Evolutionary conservation across 441 rosid genomes (phyloP).

Genomic region (Corymbia calophylla): DNA sequence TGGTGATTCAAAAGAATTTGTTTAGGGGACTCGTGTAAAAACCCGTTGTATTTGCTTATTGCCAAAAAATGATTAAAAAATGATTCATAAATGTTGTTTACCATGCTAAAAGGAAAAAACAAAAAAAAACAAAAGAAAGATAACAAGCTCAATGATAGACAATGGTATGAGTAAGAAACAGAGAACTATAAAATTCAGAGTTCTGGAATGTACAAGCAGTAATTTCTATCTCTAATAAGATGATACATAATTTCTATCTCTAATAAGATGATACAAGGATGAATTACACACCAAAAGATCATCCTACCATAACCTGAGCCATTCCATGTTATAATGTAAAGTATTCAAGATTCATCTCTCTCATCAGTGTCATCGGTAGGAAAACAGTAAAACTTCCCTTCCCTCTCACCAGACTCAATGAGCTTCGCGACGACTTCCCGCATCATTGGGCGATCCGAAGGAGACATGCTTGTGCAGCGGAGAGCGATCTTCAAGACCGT

Average conservation of each 20-base stretch:
- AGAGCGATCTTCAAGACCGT: constrained; percentile 6
- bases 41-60: background rate
- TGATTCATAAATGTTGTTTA: background rate
- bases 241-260: background rate
- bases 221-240: background rate
- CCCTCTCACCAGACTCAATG: constrained; percentile 1
- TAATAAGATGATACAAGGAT: background rate
- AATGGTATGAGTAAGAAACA: background rate
- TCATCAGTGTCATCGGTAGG: background rate
- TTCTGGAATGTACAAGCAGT: background rate
- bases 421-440: constrained; percentile 1
- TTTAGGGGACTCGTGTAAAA: background rate
- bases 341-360: background rate
- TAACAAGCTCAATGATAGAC: background rate
- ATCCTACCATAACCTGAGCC: background rate
- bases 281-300: background rate
- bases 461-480: constrained; percentile 1
- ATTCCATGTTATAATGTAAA: background rate
- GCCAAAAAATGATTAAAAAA: background rate
- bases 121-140: background rate
- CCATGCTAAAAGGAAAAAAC: background rate
- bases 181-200: background rate
- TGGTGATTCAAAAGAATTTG: background rate
- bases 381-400: background rate
- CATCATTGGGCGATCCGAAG: constrained; percentile 2